Evolutionary conservation across 192 early-diverging fungal species (phyloP), one percentile per base, ranked within the genome.

Genomic region (Paraglomus occultum): DNA sequence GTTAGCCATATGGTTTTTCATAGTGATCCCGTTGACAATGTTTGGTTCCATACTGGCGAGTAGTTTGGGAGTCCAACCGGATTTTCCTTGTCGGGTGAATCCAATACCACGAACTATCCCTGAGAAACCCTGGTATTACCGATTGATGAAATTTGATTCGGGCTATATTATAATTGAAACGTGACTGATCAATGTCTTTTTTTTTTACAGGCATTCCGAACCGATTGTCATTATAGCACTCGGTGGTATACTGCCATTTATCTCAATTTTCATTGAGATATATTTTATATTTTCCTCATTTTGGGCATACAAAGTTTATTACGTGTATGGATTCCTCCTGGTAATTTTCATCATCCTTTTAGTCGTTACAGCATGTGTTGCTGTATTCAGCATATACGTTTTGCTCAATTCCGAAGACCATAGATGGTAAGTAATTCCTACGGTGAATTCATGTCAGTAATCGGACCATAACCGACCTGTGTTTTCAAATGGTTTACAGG

Each of bases 281-380:
- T 92, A 92, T 68, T 94, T 91, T 67, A 77, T 94, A 62, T 90
- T 93, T 65, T 85, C 89, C 22, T 90, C 88, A 14, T 90, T 93
- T 65, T 92, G 89, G 89, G 75, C 76, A 8, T 86, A 89, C 78
- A 86, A 85, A 68, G 85, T 90, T 17, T 94, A 91, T 72, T 91
- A 92, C 64, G 87, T 93, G 9, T 92, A 90, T 79, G 89, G 91
- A 0, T 91, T 92, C 57, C 84, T 90, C 77, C 54, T 92, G 64
- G 71, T 90, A 3, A 88, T 91, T 8, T 91, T 90, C 71, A 59
- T 83, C 1, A 89, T 93, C 64, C 76, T 93, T 40, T 69, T 91
- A 40, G 66, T 90, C 51, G 88, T 90, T 1, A 85, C 88, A 10
- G 87, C 87, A 0, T 93, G 86, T 52, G 84, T 90, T 0, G 78